Evolutionary conservation across 140 eudicot genomes (phyloP).

Genomic region (Oenanthe javanica): DNA sequence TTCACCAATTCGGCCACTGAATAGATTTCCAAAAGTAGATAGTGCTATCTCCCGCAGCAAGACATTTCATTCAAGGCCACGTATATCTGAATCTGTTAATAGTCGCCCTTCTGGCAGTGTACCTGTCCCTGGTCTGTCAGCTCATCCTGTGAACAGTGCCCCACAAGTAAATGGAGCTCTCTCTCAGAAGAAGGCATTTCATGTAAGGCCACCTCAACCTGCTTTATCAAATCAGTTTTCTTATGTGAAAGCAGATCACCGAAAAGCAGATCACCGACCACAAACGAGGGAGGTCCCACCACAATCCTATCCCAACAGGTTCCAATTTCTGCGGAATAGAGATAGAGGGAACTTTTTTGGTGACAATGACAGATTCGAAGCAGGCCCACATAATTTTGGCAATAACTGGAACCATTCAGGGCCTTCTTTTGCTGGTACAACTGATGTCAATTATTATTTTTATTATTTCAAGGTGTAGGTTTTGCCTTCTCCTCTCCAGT

Average conservation of each 20-base stretch:
- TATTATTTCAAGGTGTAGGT: background rate
- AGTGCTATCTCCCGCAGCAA: constrained; percentile 14
- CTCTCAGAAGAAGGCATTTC: constrained; percentile 21
- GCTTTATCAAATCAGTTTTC: constrained; percentile 87
- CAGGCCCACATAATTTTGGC: constrained; percentile 40
- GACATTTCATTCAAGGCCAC: constrained; percentile 51
- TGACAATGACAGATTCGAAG: constrained; percentile 60
- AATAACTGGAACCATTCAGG: constrained; percentile 69
- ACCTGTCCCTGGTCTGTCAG: constrained; percentile 31
- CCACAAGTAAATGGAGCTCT: constrained; percentile 22
- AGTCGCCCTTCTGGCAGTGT: constrained; percentile 17
- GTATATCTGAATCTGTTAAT: background rate
- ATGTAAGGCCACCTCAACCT: constrained; percentile 75
- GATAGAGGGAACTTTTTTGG: constrained; percentile 60
- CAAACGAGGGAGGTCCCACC: constrained; percentile 46
- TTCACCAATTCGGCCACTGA: constrained; percentile 35
- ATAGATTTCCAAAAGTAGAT: constrained; percentile 27
- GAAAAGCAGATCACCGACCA: constrained; percentile 12
- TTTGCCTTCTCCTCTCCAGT: background rate
- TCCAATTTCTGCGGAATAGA: constrained; percentile 38
- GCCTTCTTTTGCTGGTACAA: constrained; percentile 60
- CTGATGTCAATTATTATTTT: background rate
- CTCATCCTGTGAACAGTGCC: constrained; percentile 28
- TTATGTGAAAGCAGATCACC: constrained; percentile 59
- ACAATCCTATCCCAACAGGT: constrained; percentile 45